Evolutionary conservation across 140 eudicot species (phyloP).

Genomic region (Stevia rebaudiana): DNA sequence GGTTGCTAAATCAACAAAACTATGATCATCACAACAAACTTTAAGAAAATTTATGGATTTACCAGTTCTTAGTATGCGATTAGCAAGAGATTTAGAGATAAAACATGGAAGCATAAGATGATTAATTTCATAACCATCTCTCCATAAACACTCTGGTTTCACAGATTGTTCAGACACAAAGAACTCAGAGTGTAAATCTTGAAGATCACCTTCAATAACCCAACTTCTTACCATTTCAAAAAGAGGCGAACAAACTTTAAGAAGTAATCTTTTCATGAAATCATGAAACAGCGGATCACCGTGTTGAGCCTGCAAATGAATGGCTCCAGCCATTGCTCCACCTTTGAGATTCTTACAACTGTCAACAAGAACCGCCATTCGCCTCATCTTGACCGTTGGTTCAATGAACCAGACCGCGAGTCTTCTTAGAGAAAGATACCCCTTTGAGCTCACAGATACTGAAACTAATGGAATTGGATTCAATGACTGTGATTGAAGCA

Average conservation of each 20-base stretch:
- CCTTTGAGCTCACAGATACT: constrained; percentile 41
- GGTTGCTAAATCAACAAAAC: constrained; percentile 71
- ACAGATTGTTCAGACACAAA: constrained; percentile 71
- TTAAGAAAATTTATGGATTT: constrained; percentile 79
- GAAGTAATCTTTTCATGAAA: constrained; percentile 72
- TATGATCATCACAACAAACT: constrained; percentile 83
- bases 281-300: constrained; percentile 82
- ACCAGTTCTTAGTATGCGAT: constrained; percentile 73
- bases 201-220: constrained; percentile 90
- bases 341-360: constrained; percentile 70
- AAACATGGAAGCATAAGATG: constrained; percentile 80
- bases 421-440: constrained; percentile 60
- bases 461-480: constrained; percentile 60
- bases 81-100: constrained; percentile 73
- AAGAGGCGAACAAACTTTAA: constrained; percentile 64
- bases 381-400: constrained; percentile 80
- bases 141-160: constrained; percentile 74
- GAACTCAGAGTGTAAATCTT: constrained; percentile 61
- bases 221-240: constrained; percentile 93
- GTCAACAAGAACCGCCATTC: constrained; percentile 86
- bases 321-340: constrained; percentile 84
- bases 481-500: constrained; percentile 64
- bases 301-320: constrained; percentile 85
- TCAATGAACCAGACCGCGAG: constrained; percentile 75
- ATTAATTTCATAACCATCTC: constrained; percentile 63